Percentiles rank a stretch among this genome's conserved stretches.
Conservation (phyloP, 106 monocot species). For the Iris macrosiphon region DNA sequence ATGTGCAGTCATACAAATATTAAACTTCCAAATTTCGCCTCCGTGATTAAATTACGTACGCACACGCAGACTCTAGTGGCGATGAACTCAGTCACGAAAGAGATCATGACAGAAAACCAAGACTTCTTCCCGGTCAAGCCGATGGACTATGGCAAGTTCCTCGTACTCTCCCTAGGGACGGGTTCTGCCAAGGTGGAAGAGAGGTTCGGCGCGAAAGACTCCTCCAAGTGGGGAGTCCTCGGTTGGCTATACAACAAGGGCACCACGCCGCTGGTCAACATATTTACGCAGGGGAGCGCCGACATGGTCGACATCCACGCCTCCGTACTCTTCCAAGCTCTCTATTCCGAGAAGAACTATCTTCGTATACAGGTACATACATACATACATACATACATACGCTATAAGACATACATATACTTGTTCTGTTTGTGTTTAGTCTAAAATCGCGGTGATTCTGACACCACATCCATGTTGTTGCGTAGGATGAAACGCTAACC, state of each 20-base stretch:
- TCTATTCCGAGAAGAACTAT: conserved; percentile 17
- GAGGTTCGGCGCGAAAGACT: conserved; percentile 1
- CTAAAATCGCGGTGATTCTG: too few species aligned
- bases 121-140: conserved; percentile 17
- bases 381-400: too few species aligned
- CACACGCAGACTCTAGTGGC: conserved; percentile 16
- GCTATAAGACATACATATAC: too few species aligned
- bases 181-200: conserved; percentile 12
- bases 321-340: conserved; percentile 20
- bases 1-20: too few species aligned
- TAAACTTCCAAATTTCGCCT: neutral
- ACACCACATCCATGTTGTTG: too few species aligned
- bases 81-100: conserved; percentile 9
- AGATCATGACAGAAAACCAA: conserved; percentile 7
- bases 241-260: conserved; percentile 10
- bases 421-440: too few species aligned
- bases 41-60: too few species aligned
- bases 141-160: conserved; percentile 12
- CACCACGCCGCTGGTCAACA: conserved; percentile 13
- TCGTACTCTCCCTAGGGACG: conserved; percentile 27
- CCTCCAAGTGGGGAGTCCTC: conserved; percentile 18
- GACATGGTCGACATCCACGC: conserved; percentile 30
- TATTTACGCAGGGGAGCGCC: conserved; percentile 11
- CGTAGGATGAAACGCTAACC: conserved; percentile 29
- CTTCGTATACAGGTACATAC: conserved; percentile 25